Evolutionary conservation across 306 rosid species (phyloP).

Genomic region (Gynostemma pentaphyllum): DNA sequence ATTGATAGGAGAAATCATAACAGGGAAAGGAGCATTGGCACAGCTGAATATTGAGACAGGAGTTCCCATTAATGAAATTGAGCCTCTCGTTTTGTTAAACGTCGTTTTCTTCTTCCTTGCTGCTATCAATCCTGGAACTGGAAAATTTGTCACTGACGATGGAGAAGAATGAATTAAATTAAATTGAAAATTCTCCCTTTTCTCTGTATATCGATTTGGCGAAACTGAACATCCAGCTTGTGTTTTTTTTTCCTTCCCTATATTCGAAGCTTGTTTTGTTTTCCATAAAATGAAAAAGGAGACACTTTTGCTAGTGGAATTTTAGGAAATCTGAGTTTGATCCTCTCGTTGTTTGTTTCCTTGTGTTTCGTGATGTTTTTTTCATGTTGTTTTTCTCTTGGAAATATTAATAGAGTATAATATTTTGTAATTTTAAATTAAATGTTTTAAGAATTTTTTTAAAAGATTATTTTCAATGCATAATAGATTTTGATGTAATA

Average conservation of each 20-base stretch:
- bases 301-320: not conserved
- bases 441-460: no score
- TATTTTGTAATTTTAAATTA: no score
- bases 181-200: not conserved
- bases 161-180: slow-evolving; percentile 33
- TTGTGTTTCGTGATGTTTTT: no score
- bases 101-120: slow-evolving; percentile 90
- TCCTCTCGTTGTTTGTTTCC: no score
- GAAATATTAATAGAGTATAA: no score
- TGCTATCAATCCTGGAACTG: slow-evolving; percentile 94
- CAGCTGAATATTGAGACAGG: slow-evolving; percentile 95
- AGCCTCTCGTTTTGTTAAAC: slow-evolving; percentile 75
- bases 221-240: not conserved
- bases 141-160: slow-evolving; percentile 69
- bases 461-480: no score
- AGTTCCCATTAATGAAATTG: slow-evolving; percentile 80
- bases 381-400: no score
- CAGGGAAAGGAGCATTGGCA: slow-evolving; percentile 95
- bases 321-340: no score
- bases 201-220: not conserved
- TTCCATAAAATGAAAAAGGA: no score
- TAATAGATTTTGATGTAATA: no score
- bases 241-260: not conserved
- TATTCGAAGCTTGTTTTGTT: no score
- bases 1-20: slow-evolving; percentile 80